phyloP scores from a whole-genome alignment of 2,329 filamentous ascomycete species.

The Pyrenophora tritici-repentis region DNA sequence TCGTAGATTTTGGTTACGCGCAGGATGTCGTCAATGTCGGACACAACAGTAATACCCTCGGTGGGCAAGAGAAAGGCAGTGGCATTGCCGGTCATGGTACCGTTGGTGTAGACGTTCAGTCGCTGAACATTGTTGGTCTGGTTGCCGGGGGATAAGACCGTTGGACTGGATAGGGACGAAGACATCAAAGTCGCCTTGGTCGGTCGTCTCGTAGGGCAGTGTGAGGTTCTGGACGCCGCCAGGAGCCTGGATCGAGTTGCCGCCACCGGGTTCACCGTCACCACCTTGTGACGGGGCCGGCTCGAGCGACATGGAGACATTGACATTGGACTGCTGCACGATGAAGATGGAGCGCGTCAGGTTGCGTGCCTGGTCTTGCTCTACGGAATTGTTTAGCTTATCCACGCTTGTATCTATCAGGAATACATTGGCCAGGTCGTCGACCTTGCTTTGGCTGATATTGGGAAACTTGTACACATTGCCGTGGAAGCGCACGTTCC shows the following conservation, averaged over 20 bases:
- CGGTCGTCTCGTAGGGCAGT: constrained; percentile 69
- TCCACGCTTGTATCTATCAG: constrained; percentile 67
- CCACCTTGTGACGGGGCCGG: constrained; percentile 63
- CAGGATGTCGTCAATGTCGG: constrained; percentile 80
- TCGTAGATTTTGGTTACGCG: constrained; percentile 82
- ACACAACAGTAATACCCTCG: constrained; percentile 71
- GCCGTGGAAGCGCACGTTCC: constrained; percentile 77
- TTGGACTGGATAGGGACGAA: constrained; percentile 67
- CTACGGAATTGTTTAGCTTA: constrained; percentile 57
- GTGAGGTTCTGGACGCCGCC: constrained; percentile 67
- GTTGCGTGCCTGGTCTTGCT: constrained; percentile 73
- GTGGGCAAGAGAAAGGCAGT: constrained; percentile 77
- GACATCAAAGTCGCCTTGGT: constrained; percentile 72
- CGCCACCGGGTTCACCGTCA: constrained; percentile 54
- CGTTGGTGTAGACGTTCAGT: constrained; percentile 69
- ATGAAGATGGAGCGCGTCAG: constrained; percentile 74
- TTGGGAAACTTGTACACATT: constrained; percentile 82
- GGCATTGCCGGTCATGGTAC: constrained; percentile 69
- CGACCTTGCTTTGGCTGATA: constrained; percentile 66
- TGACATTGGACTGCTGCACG: constrained; percentile 70
- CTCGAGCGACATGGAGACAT: constrained; percentile 67
- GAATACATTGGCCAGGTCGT: constrained; percentile 72
- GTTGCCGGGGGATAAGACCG: constrained; percentile 65
- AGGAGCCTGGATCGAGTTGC: constrained; percentile 56
- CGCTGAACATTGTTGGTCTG: constrained; percentile 68